phyloP scores from a whole-genome alignment of 2,329 filamentous ascomycete species.

The Simplicillium sp. region DNA sequence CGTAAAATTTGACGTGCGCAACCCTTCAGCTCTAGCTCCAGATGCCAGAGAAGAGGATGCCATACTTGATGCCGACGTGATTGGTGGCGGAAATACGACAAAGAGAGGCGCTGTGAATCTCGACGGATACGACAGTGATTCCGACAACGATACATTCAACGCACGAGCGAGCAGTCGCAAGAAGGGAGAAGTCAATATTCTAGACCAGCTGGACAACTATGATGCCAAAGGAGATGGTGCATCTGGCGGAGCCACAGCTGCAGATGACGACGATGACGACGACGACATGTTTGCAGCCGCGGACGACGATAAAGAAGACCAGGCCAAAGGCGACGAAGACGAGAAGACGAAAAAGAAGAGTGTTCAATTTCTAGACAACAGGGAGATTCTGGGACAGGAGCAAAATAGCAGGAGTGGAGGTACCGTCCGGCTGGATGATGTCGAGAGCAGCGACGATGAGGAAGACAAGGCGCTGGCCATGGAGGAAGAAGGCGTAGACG shows the following conservation, averaged over 20 bases:
- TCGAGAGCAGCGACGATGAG: constrained; percentile 50
- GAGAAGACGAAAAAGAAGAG: constrained; percentile 51
- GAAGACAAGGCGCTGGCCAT: constrained; percentile 63
- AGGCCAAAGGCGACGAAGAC: constrained; percentile 22
- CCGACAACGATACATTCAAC: constrained; percentile 82
- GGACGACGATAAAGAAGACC: constrained; percentile 39
- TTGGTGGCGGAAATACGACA: constrained; percentile 66
- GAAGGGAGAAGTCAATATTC: constrained; percentile 37
- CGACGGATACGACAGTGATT: constrained; percentile 94
- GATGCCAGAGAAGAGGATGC: constrained; percentile 64
- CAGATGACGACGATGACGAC: constrained; percentile 24
- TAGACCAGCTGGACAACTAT: constrained; percentile 47
- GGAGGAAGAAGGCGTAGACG: constrained; percentile 68
- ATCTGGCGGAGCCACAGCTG: constrained; percentile 12
- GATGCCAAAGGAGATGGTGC: constrained; percentile 32
- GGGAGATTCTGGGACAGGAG: constrained; percentile 72
- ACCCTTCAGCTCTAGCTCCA: constrained; percentile 83
- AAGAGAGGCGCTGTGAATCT: constrained; percentile 94
- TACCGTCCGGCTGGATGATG: constrained; percentile 52
- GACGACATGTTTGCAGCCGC: constrained; percentile 30
- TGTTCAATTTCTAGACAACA: constrained; percentile 49
- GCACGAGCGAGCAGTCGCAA: constrained; percentile 55
- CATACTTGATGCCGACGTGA: constrained; percentile 84
- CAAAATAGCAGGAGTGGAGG: constrained; percentile 64
- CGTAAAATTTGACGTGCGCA: constrained; percentile 87